Base-by-base conservation (phyloP, 305 asterid species). In the Solanum hybrid region DNA sequence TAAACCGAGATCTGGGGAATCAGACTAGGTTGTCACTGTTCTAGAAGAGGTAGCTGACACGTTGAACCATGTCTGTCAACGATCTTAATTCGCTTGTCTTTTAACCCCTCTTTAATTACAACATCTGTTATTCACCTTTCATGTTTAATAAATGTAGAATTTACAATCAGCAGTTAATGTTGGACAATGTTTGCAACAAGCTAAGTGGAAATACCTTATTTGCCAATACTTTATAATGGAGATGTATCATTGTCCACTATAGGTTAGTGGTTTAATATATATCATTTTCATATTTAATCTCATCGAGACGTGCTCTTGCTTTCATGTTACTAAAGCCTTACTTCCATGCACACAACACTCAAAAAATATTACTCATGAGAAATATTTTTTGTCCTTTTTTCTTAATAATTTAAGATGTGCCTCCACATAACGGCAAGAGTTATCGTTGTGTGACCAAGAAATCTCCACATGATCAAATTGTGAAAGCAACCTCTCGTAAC, bases 201-300 rank as follows among this genome's bases (percentile, higher is more conserved):
- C 60, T 45, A 45, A 45, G 88, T 89, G 89, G 81, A 51, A 90
- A 86, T 34, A 45, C 40, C 76, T 78, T 78, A 40, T 88, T 90
- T 35, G 86, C 7, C 85, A 77, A 88, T 73, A 72, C 66, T 31
- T 36, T 36, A 34, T 76, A 79, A 88, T 90, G 93, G 88, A 90
- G 89, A 79, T 88, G 36, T 73, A 78, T 88, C 90, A 89, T 86
- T 90, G 77, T 88, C 93, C 94, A 90, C 92, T 89, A 88, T 90
- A 78, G 88, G 89, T 51, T 89, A 80, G 90, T 90, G 89, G 90
- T 42, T 42, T 45, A 13, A 13, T 13, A 45, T 45, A 13, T 42
- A 42, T 42, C 60, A 42, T 42, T 42, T 42, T 13, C 60, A 45
- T 42, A 42, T 42, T 42, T 42, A 42, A 42, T 42, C 56, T 42